Evolutionary conservation across 495 filamentous ascomycete species (phyloP).

Genomic region (Trypethelium eluteriae): DNA sequence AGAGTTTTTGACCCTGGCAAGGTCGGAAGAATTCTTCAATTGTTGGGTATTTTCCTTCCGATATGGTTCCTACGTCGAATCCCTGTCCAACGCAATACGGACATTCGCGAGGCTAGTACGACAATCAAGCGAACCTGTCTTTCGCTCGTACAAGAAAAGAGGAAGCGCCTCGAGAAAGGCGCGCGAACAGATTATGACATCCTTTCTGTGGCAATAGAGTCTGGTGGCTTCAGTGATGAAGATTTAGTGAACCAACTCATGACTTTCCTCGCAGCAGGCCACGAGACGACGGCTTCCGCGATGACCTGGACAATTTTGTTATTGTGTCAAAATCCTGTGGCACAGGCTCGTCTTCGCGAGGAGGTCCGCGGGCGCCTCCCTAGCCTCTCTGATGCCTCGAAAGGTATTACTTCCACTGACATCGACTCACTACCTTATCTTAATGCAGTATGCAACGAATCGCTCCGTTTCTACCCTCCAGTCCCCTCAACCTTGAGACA

Average conservation of each 20-base stretch:
- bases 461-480: conserved; percentile 50
- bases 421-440: conserved; percentile 54
- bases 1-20: conserved; percentile 45
- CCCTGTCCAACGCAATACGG: conserved; percentile 60
- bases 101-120: conserved; percentile 46
- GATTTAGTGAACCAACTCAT: conserved; percentile 84
- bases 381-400: conserved; percentile 36
- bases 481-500: conserved; percentile 57
- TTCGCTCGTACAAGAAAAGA: conserved; percentile 61
- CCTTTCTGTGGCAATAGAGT: conserved; percentile 70
- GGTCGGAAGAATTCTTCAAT: conserved; percentile 39
- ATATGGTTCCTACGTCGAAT: conserved; percentile 44
- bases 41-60: conserved; percentile 44
- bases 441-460: conserved; percentile 55
- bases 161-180: conserved; percentile 50
- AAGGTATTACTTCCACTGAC: conserved; percentile 40
- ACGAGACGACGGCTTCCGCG: conserved; percentile 64
- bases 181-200: conserved; percentile 58
- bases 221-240: conserved; percentile 68
- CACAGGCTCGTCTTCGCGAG: conserved; percentile 51
- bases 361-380: conserved; percentile 60
- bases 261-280: conserved; percentile 90
- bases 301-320: conserved; percentile 55
- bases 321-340: conserved; percentile 49
- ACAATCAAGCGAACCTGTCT: conserved; percentile 56